These are phyloP conservation scores for Steccherinum ochraceum DNA, from an alignment of 768 basidiomycete species.

Conservation along the genomic window DNA sequence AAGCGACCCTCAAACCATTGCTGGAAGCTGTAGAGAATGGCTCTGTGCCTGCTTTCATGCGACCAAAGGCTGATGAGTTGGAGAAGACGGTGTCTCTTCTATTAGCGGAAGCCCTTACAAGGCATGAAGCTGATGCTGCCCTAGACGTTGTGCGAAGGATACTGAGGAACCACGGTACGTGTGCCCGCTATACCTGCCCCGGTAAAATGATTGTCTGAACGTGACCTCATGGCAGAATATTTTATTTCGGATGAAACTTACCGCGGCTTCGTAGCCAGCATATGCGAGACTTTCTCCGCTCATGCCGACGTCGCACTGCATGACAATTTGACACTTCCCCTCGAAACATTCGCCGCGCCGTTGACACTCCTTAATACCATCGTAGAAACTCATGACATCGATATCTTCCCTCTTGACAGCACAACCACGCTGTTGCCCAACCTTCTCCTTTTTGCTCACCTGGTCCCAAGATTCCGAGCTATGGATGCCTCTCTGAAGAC, in stretches of 20 bases:
- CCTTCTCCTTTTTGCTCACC: slow-evolving; percentile 42
- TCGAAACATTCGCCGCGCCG: slow-evolving; percentile 20
- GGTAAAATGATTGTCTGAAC: no score
- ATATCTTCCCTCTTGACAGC: not conserved
- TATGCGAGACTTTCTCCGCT: slow-evolving; percentile 30
- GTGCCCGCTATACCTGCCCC: no score
- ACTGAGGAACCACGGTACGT: slow-evolving; percentile 19
- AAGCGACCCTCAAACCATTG: slow-evolving; percentile 29
- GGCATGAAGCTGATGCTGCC: slow-evolving; percentile 15
- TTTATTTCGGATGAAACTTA: slow-evolving; percentile 28
- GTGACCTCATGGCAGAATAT: slow-evolving; percentile 20
- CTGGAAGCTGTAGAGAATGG: slow-evolving; percentile 35
- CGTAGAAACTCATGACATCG: slow-evolving; percentile 7
- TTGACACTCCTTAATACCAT: slow-evolving; percentile 30
- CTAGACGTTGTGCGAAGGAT: slow-evolving; percentile 32
- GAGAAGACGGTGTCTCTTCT: slow-evolving; percentile 36
- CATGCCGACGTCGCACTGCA: slow-evolving; percentile 29
- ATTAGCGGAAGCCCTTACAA: slow-evolving; percentile 31
- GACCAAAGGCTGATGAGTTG: slow-evolving; percentile 36
- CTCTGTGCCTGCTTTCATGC: slow-evolving; percentile 39
- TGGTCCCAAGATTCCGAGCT: slow-evolving; percentile 33
- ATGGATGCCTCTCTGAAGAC: slow-evolving; percentile 12
- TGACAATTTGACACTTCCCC: slow-evolving; percentile 17
- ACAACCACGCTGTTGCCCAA: slow-evolving; percentile 29
- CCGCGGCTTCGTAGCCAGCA: slow-evolving; percentile 21